phyloP scores from a whole-genome alignment of 352 stramenopile species.

The Thalassiosira exigua region DNA sequence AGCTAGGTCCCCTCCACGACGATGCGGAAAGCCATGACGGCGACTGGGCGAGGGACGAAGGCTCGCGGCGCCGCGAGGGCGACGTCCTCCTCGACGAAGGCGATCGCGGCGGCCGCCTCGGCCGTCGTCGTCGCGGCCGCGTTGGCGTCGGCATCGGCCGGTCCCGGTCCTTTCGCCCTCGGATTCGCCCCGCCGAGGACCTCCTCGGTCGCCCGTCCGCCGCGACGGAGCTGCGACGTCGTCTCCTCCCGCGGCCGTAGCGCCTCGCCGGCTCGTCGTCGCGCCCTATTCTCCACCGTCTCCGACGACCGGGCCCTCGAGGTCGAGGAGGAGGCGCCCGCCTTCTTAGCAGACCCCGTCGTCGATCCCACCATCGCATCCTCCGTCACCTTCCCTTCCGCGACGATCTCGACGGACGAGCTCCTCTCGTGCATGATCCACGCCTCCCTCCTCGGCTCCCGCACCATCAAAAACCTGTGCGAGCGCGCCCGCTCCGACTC shows the following conservation, averaged over 20 bases:
- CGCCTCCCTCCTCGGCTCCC: background rate
- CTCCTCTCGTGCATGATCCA: slow-evolving; percentile 19
- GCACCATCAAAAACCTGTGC: background rate
- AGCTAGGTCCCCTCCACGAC: too few relatives aligned
- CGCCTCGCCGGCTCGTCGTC: too few relatives aligned
- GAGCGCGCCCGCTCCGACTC: background rate
- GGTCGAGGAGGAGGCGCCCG: too few relatives aligned
- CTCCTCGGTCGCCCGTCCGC: slow-evolving; percentile 41
- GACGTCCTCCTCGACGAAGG: background rate
- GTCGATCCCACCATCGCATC: slow-evolving; percentile 66
- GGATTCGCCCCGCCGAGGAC: slow-evolving; percentile 76
- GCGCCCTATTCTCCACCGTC: too few relatives aligned
- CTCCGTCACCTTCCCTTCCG: background rate
- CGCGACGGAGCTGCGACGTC: slow-evolving; percentile 64
- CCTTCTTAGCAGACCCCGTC: slow-evolving; percentile 53
- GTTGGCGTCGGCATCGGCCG: background rate
- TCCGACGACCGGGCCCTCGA: too few relatives aligned
- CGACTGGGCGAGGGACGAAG: too few relatives aligned
- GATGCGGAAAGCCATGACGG: too few relatives aligned
- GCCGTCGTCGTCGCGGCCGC: background rate
- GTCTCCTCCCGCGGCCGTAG: too few relatives aligned
- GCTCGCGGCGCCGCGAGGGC: too few relatives aligned
- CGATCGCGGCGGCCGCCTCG: background rate
- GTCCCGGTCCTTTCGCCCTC: slow-evolving; percentile 68
- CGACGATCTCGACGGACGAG: background rate